Percentiles rank a stretch among this genome's conserved stretches.
Conservation (phyloP, 495 filamentous ascomycete genomes). For the Penicillium canescens region DNA sequence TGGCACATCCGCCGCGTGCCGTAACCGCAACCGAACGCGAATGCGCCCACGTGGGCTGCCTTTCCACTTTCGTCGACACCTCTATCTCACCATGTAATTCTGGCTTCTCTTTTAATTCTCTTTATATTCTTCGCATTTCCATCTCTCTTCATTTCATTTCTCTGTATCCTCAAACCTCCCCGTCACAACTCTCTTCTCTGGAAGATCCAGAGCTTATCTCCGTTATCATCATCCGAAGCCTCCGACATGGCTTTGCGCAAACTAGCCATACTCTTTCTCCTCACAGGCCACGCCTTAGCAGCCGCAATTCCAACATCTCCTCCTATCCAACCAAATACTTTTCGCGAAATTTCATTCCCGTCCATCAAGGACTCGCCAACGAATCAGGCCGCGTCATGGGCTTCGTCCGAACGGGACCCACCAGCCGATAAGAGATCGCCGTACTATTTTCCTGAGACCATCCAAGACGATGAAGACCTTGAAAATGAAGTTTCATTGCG, state of each 20-base stretch:
- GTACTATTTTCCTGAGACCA: conserved; percentile 22
- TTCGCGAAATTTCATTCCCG: background rate
- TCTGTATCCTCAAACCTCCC: background rate
- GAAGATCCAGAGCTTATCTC: background rate
- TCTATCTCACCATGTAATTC: too few species aligned
- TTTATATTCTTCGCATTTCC: background rate
- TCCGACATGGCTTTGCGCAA: background rate
- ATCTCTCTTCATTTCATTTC: background rate
- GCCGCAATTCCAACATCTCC: background rate
- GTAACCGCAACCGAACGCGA: background rate
- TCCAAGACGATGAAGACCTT: conserved; percentile 17
- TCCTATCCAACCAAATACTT: background rate
- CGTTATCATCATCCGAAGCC: background rate
- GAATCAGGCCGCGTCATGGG: conserved; percentile 4
- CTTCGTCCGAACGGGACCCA: background rate
- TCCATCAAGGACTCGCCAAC: background rate
- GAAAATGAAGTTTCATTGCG: conserved; percentile 1
- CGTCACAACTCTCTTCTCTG: background rate
- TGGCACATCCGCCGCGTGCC: background rate
- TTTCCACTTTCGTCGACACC: background rate
- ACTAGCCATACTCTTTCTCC: background rate
- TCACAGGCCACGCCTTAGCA: background rate
- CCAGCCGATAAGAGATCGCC: conserved; percentile 8
- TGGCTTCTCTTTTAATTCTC: background rate
- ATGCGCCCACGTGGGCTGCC: background rate